Percentiles rank a stretch among this genome's conserved stretches.
These are phyloP conservation scores for Monosporozyma aerobia DNA, from an alignment of 805 yeast species.

Conservation along the genomic window DNA sequence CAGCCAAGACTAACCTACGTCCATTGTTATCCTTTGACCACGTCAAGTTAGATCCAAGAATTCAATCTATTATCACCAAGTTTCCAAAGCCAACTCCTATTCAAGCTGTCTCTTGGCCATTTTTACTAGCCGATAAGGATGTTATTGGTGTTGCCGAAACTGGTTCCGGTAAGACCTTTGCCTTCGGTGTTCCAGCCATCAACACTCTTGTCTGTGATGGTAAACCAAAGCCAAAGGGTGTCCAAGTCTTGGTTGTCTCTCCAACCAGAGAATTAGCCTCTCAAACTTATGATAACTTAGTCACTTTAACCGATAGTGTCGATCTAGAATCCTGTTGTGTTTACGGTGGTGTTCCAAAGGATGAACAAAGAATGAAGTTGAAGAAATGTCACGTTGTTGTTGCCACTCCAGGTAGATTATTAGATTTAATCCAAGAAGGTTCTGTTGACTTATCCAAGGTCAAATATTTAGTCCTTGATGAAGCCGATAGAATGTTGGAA, in stretches of 20 bases:
- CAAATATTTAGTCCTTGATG: slow-evolving; percentile 81
- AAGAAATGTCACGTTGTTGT: slow-evolving; percentile 68
- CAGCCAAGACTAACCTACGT: slow-evolving; percentile 39
- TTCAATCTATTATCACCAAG: slow-evolving; percentile 52
- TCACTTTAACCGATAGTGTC: slow-evolving; percentile 48
- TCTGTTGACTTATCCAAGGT: slow-evolving; percentile 59
- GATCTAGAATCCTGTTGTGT: slow-evolving; percentile 70
- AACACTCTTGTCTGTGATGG: slow-evolving; percentile 42
- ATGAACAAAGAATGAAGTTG: slow-evolving; percentile 71
- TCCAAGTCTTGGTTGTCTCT: slow-evolving; percentile 75
- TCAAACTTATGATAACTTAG: slow-evolving; percentile 81
- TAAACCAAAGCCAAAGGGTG: slow-evolving; percentile 33
- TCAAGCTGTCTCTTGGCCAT: slow-evolving; percentile 94
- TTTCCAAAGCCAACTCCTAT: slow-evolving; percentile 93
- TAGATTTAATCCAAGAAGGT: slow-evolving; percentile 86
- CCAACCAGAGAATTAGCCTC: slow-evolving; percentile 97
- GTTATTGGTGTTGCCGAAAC: slow-evolving; percentile 97
- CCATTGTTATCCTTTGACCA: slow-evolving; percentile 66
- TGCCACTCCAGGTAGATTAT: slow-evolving; percentile 97
- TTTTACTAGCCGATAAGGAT: slow-evolving; percentile 64
- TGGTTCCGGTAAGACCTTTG: slow-evolving; percentile 96
- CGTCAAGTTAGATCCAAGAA: slow-evolving; percentile 45
- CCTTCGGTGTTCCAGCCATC: slow-evolving; percentile 96
- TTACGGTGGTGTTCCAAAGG: slow-evolving; percentile 97
- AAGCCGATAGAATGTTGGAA: slow-evolving; percentile 98